A percentile compares a stretch with the other conserved stretches of the same genome.
Evolutionary conservation across 305 asterid species (phyloP).

Genomic region (Solanum hybrid): DNA sequence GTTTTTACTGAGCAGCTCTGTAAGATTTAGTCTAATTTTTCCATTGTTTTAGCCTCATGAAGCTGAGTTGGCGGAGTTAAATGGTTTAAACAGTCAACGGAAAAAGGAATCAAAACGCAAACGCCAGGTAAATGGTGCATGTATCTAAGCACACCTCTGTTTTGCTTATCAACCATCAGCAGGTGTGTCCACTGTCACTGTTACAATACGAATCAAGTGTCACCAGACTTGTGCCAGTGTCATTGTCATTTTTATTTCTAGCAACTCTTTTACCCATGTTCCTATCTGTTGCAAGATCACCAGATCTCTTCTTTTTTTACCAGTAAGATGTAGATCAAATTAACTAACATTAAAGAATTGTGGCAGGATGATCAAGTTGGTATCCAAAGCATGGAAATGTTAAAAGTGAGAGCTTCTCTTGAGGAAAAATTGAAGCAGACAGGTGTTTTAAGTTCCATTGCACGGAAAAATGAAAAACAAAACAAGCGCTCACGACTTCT

Average conservation of each 20-base stretch:
- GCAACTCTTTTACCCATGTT: neutral
- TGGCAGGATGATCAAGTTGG: slow-evolving; percentile 61
- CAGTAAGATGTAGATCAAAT: neutral
- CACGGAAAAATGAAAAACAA: slow-evolving; percentile 33
- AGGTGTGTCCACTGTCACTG: neutral
- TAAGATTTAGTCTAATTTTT: neutral
- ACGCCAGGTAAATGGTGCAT: slow-evolving; percentile 41
- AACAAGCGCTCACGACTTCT: slow-evolving; percentile 35
- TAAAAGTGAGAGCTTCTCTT: slow-evolving; percentile 75
- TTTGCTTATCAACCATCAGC: neutral
- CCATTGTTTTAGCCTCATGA: slow-evolving; percentile 18
- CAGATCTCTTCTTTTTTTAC: neutral
- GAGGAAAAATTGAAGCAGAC: slow-evolving; percentile 78
- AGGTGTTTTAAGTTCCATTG: slow-evolving; percentile 54
- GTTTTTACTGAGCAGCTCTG: too few relatives aligned
- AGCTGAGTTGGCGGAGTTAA: slow-evolving; percentile 21
- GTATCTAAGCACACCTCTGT: neutral
- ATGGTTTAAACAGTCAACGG: slow-evolving; percentile 22
- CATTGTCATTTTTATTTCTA: neutral
- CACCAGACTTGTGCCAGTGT: neutral
- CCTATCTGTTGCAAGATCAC: neutral
- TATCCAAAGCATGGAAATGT: slow-evolving; percentile 74
- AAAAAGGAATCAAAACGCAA: slow-evolving; percentile 26
- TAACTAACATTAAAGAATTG: neutral
- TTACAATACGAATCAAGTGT: neutral